These are phyloP conservation scores for Saururus chinensis DNA, from an alignment of 164 flowering plant species.

Conservation along the genomic window DNA sequence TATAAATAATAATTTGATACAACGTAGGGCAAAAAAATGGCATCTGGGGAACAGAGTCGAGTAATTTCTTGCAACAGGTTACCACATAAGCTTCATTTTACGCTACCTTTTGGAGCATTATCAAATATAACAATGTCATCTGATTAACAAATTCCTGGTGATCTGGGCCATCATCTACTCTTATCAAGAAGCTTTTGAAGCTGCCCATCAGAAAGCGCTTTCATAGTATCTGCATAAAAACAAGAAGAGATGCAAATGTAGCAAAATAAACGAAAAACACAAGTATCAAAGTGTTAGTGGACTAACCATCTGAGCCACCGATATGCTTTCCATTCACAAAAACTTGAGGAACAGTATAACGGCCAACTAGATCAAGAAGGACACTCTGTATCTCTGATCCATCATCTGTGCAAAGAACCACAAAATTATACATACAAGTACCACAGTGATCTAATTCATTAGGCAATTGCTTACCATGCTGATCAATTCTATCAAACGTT, in stretches of 20 bases:
- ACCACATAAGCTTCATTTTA: no score
- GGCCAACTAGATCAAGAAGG: slow-evolving; percentile 76
- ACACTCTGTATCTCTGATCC: slow-evolving; percentile 66
- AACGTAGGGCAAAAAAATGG: no score
- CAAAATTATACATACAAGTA: slow-evolving; percentile 5
- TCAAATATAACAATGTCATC: background rate
- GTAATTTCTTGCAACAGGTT: no score
- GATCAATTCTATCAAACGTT: no score
- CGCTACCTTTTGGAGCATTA: no score
- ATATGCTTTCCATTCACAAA: slow-evolving; percentile 92
- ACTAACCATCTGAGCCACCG: slow-evolving; percentile 90
- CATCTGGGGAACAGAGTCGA: no score
- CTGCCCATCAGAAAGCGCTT: slow-evolving; percentile 47
- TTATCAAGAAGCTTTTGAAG: slow-evolving; percentile 53
- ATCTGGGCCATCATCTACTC: slow-evolving; percentile 11
- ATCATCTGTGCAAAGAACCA: slow-evolving; percentile 40
- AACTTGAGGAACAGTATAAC: slow-evolving; percentile 85
- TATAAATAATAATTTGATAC: no score
- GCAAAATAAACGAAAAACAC: background rate
- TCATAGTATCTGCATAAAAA: slow-evolving; percentile 45
- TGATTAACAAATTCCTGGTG: background rate
- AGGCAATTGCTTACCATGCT: no score
- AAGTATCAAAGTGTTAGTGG: background rate
- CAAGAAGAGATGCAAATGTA: slow-evolving; percentile 1
- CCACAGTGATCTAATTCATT: background rate